Percentiles rank a stretch among this genome's conserved stretches.
Evolutionary conservation across 441 rosid species (phyloP).

Genomic region (Flueggea neowawraea): DNA sequence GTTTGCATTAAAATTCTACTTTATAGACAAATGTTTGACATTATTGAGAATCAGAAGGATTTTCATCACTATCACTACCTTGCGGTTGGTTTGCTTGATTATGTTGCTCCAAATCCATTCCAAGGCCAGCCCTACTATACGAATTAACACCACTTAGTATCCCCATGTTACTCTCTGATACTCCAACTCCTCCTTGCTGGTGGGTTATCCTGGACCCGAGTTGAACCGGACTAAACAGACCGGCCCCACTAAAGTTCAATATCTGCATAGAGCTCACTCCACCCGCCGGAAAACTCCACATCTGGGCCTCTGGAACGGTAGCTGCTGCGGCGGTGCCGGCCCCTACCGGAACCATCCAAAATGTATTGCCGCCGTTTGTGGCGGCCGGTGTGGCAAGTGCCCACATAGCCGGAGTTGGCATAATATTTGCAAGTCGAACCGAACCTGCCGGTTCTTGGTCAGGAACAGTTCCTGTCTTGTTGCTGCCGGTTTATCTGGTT

Average conservation of each 20-base stretch:
- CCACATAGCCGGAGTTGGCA: constrained; percentile 67
- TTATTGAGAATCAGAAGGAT: constrained; percentile 39
- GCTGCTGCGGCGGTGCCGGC: constrained; percentile 23
- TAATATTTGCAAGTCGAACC: constrained; percentile 27
- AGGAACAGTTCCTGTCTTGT: constrained; percentile 35
- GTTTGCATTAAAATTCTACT: no score
- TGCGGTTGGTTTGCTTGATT: constrained; percentile 42
- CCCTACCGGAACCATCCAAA: constrained; percentile 81
- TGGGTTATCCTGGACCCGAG: constrained; percentile 67
- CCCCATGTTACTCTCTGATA: constrained; percentile 46
- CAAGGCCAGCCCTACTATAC: constrained; percentile 47
- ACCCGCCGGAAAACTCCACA: constrained; percentile 62
- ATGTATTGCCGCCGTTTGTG: constrained; percentile 56
- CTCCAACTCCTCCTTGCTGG: constrained; percentile 64
- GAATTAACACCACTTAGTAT: constrained; percentile 28
- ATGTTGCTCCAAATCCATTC: constrained; percentile 48
- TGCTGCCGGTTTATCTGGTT: constrained; percentile 16
- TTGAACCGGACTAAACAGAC: constrained; percentile 46
- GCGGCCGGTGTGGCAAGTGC: constrained; percentile 54
- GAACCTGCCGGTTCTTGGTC: constrained; percentile 41
- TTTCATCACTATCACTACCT: constrained; percentile 47
- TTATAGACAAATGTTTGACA: no score
- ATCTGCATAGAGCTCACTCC: constrained; percentile 18
- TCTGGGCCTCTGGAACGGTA: constrained; percentile 36
- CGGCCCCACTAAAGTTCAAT: constrained; percentile 42